phyloP scores from a whole-genome alignment of 306 rosid species.

The Gastrolobium villosum region DNA sequence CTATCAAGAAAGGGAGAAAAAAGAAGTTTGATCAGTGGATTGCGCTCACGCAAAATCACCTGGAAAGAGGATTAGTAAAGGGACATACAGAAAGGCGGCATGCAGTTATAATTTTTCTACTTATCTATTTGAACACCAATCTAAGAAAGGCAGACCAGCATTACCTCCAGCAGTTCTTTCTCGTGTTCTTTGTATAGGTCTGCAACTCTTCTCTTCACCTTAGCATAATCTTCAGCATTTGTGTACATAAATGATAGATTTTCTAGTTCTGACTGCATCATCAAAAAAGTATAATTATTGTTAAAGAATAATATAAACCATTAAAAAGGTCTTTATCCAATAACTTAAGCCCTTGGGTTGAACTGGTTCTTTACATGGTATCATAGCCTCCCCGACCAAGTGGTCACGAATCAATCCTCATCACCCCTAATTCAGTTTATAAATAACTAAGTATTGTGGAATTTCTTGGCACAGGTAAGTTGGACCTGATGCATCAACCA shows the following conservation, averaged over 20 bases:
- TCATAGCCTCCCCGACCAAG: no score
- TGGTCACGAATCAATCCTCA: no score
- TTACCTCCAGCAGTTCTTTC: constrained; percentile 94
- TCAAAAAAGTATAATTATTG: constrained; percentile 19
- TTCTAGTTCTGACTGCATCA: constrained; percentile 94
- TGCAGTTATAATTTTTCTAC: constrained; percentile 24
- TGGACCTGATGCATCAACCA: no score
- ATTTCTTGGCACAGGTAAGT: no score
- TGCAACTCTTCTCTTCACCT: constrained; percentile 87
- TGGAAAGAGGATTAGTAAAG: constrained; percentile 26
- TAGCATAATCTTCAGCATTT: constrained; percentile 93
- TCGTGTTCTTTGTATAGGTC: constrained; percentile 90
- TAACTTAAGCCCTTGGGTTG: no score
- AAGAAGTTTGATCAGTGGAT: constrained; percentile 49
- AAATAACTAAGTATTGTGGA: no score
- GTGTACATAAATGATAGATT: constrained; percentile 96
- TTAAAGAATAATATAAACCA: no score
- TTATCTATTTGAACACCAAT: constrained; percentile 32
- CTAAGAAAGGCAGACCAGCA: constrained; percentile 40
- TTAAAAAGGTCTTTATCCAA: no score
- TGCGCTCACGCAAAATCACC: constrained; percentile 33
- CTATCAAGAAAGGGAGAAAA: constrained; percentile 60
- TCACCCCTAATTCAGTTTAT: no score
- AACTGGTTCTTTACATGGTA: no score
- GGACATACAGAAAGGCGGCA: constrained; percentile 33